Percentiles rank a stretch among this genome's conserved stretches.
These are phyloP conservation scores for Wickerhamomyces xylosicus DNA, from an alignment of 805 yeast genomes.

Conservation along the genomic window DNA sequence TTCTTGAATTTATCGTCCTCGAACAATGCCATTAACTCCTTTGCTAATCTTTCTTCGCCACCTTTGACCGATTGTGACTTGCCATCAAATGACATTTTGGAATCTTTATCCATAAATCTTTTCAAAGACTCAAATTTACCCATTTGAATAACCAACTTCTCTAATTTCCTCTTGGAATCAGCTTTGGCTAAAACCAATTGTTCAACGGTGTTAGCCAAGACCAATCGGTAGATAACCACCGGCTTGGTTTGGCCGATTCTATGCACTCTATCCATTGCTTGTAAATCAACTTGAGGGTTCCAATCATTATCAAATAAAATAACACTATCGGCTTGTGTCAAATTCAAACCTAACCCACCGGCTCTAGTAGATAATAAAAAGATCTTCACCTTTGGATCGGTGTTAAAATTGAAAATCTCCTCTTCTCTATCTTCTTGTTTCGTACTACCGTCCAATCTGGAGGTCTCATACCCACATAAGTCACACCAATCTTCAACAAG, in stretches of 20 bases:
- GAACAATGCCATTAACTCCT: conserved; percentile 31
- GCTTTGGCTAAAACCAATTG: conserved; percentile 73
- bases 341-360: conserved; percentile 88
- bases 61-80: conserved; percentile 11
- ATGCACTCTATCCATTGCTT: conserved; percentile 93
- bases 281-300: conserved; percentile 95
- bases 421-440: conserved; percentile 54
- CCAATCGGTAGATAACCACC: conserved; percentile 70
- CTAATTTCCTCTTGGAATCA: conserved; percentile 69
- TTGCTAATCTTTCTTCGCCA: conserved; percentile 24
- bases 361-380: conserved; percentile 85
- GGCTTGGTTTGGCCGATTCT: conserved; percentile 86
- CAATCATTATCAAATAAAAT: conserved; percentile 88
- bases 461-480: conserved; percentile 30
- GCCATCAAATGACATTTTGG: conserved; percentile 10
- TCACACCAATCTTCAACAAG: conserved; percentile 67
- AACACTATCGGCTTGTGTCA: conserved; percentile 83
- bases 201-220: conserved; percentile 73
- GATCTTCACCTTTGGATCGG: conserved; percentile 28
- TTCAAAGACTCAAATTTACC: conserved; percentile 43
- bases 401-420: conserved; percentile 41
- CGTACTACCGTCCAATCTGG: conserved; percentile 73
- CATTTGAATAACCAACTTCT: conserved; percentile 60
- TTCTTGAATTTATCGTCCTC: conserved; percentile 29
- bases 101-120: conserved; percentile 25